Evolutionary conservation across 2,329 filamentous ascomycete species (phyloP).

Genomic region (Bipolaris victoriae): DNA sequence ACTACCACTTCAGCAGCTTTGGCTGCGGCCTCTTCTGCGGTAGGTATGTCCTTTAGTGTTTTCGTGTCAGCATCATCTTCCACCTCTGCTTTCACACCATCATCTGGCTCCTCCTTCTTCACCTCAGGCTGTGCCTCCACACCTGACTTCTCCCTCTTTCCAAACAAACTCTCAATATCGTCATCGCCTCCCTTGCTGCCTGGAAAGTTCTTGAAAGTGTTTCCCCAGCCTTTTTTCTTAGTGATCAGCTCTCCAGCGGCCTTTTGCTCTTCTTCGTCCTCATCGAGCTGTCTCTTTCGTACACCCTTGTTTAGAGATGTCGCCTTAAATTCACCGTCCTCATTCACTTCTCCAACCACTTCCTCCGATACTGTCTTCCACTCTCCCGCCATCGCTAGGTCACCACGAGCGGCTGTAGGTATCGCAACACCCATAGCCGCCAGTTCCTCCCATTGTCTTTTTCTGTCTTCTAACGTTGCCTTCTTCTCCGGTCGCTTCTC

Average conservation of each 20-base stretch:
- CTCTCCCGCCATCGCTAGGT: slow-evolving; percentile 87
- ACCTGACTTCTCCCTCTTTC: slow-evolving; percentile 31
- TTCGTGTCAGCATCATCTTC: slow-evolving; percentile 25
- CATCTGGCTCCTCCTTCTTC: slow-evolving; percentile 53
- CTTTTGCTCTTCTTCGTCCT: slow-evolving; percentile 66
- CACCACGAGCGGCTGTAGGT: slow-evolving; percentile 75
- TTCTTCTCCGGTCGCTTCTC: slow-evolving; percentile 50
- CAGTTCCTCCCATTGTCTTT: slow-evolving; percentile 84
- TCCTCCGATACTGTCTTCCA: slow-evolving; percentile 73
- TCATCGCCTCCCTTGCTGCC: slow-evolving; percentile 59
- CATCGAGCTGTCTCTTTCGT: slow-evolving; percentile 66
- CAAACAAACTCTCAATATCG: slow-evolving; percentile 68
- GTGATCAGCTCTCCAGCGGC: slow-evolving; percentile 59
- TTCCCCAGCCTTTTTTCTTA: slow-evolving; percentile 54
- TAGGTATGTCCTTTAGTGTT: slow-evolving; percentile 35
- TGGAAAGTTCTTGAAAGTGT: slow-evolving; percentile 54
- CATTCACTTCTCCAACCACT: slow-evolving; percentile 51
- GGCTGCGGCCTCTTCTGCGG: slow-evolving; percentile 34
- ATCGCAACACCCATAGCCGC: slow-evolving; percentile 85
- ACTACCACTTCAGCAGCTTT: slow-evolving; percentile 21
- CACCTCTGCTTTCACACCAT: slow-evolving; percentile 27
- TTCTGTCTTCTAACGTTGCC: slow-evolving; percentile 70
- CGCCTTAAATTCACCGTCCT: slow-evolving; percentile 54
- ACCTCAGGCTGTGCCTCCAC: slow-evolving; percentile 34
- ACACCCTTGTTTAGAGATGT: slow-evolving; percentile 60